Base-by-base conservation (phyloP, 1,139 yeast species). In the Kluyveromyces sp. region DNA sequence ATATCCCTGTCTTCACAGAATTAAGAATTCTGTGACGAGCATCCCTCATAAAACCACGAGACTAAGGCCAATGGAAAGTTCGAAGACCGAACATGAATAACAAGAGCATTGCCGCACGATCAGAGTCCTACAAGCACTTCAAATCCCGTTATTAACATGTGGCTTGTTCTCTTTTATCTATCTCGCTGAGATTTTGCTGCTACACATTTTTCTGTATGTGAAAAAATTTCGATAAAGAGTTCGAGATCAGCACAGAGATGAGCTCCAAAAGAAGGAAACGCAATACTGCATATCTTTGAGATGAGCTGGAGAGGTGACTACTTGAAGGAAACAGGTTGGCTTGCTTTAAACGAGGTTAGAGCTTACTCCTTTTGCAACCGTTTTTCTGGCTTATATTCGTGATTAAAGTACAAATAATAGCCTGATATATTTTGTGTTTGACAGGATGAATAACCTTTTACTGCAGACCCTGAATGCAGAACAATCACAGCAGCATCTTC, bases 1-100 rank as follows among this genome's bases (percentile, higher is more conserved):
- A 89, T 65, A 80, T 89, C 53, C 92, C 96, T 6, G 69, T 89
- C 47, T 78, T 86, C 38, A 74, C 88, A 16, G 81, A 80, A 59
- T 80, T 88, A 57, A 81, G 78, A 55, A 77, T 82, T 22, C 45
- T 54, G 17, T 49, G 45, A 46, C 25, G 31, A n/a, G n/a, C n/a
- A n/a, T n/a, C n/a, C n/a, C n/a, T n/a, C n/a, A n/a, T n/a, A n/a
- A n/a, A n/a, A n/a, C n/a, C n/a, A n/a, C n/a, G n/a, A n/a, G n/a
- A n/a, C n/a, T n/a, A n/a, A n/a, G n/a, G n/a, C n/a, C n/a, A n/a
- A n/a, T n/a, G n/a, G n/a, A n/a, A n/a, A n/a, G n/a, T n/a, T n/a
- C n/a, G n/a, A n/a, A n/a, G n/a, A n/a, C n/a, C n/a, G n/a, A n/a
- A n/a, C n/a, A n/a, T n/a, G n/a, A n/a, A n/a, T n/a, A n/a, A n/a